Conservation (phyloP, 495 filamentous ascomycete genomes). For the Penicillium manginii region DNA sequence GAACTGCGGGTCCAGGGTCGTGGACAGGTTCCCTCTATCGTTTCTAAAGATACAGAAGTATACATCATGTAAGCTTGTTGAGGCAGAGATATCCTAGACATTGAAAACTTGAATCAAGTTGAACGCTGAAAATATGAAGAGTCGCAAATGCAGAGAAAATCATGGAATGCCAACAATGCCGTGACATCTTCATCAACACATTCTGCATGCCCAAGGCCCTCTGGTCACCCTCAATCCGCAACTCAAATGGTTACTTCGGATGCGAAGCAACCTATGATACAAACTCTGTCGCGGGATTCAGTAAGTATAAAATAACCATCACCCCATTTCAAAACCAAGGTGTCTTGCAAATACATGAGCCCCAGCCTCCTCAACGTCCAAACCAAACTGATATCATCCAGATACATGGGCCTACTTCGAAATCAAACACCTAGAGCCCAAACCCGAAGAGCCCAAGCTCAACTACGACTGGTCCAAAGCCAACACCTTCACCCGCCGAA, state of each 20-base stretch:
- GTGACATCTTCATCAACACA: not conserved
- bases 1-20: not conserved
- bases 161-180: slow-evolving; percentile 5
- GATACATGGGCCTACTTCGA: slow-evolving; percentile 25
- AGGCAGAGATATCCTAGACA: not conserved
- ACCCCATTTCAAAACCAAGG: not conserved
- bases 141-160: slow-evolving; percentile 1
- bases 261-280: slow-evolving; percentile 15
- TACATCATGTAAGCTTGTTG: slow-evolving; percentile 1
- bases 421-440: slow-evolving; percentile 4
- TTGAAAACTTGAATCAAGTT: not conserved
- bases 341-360: too few species aligned
- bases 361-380: not conserved
- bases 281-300: slow-evolving; percentile 9
- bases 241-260: slow-evolving; percentile 24
- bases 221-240: slow-evolving; percentile 5
- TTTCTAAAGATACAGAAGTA: not conserved
- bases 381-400: not conserved
- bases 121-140: not conserved
- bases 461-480: slow-evolving; percentile 21
- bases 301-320: slow-evolving; percentile 3
- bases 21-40: slow-evolving; percentile 1
- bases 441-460: too few species aligned
- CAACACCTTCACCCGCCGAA: slow-evolving; percentile 16
- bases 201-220: slow-evolving; percentile 11